phyloP scores from a whole-genome alignment of 352 stramenopile genomes.

The Globisporangium solare region DNA sequence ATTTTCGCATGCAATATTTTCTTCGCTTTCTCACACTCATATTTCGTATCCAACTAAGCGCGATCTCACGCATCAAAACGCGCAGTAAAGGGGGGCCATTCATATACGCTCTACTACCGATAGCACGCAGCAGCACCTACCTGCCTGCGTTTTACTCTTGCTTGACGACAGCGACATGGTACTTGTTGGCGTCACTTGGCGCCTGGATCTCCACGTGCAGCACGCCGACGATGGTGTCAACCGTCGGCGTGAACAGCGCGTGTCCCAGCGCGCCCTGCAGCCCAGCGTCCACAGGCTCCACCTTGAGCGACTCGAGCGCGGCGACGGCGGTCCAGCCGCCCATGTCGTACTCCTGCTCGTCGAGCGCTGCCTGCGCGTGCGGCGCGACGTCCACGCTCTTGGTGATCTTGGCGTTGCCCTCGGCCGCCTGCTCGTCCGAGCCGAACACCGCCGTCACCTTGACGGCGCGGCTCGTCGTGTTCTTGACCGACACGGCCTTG shows the following conservation, averaged over 20 bases:
- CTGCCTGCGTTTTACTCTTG: slow-evolving; percentile 24
- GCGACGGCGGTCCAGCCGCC: slow-evolving; percentile 62
- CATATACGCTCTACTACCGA: no score
- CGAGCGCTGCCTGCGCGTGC: slow-evolving; percentile 26
- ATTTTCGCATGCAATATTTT: no score
- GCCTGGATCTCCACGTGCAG: slow-evolving; percentile 59
- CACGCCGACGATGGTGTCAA: slow-evolving; percentile 49
- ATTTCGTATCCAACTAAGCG: no score
- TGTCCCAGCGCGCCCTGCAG: slow-evolving; percentile 21
- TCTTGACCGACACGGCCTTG: slow-evolving; percentile 71
- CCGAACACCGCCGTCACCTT: slow-evolving; percentile 64
- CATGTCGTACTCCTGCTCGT: slow-evolving; percentile 80
- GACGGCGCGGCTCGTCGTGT: slow-evolving; percentile 49
- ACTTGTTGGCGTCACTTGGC: slow-evolving; percentile 23
- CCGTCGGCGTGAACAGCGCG: slow-evolving; percentile 48
- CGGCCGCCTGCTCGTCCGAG: slow-evolving; percentile 59
- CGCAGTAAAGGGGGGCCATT: no score
- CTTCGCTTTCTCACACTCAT: no score
- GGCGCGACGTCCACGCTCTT: slow-evolving; percentile 49
- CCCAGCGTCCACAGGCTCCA: slow-evolving; percentile 29
- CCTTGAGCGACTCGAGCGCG: slow-evolving; percentile 51
- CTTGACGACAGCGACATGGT: slow-evolving; percentile 38
- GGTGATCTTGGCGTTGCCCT: slow-evolving; percentile 61
- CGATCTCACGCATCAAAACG: no score
- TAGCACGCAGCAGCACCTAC: neutral